Evolutionary conservation across 352 stramenopile genomes (phyloP).

Genomic region (Globisporangium viniferum): DNA sequence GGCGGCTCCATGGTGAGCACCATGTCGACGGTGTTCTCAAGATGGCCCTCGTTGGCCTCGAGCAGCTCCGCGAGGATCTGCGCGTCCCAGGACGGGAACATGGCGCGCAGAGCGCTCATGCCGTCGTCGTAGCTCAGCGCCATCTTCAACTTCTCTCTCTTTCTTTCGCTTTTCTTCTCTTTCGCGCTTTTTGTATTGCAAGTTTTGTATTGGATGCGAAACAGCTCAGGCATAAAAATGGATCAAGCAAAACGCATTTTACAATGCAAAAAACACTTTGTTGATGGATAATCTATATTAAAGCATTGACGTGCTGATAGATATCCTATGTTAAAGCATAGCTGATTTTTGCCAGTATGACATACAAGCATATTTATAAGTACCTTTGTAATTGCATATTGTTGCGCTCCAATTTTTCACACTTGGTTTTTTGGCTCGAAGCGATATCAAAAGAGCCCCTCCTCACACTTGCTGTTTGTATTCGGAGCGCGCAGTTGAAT

Average conservation of each 20-base stretch:
- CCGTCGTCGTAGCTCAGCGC: conserved; percentile 55
- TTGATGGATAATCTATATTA: not conserved
- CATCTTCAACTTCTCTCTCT: conserved; percentile 34
- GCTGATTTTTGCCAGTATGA: not conserved
- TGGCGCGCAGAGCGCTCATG: conserved; percentile 56
- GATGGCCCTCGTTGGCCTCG: conserved; percentile 55
- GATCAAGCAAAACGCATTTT: not conserved
- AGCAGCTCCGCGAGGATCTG: conserved; percentile 59
- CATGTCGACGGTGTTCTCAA: conserved; percentile 76
- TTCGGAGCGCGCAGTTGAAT: not conserved
- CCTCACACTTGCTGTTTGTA: not conserved
- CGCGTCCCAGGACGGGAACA: conserved; percentile 78
- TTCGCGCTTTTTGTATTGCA: not conserved
- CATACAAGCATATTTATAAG: not conserved
- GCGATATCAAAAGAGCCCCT: conserved; percentile 1
- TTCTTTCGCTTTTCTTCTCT: not conserved
- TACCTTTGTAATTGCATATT: conserved; percentile 8
- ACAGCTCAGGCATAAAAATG: not conserved
- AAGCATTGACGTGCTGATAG: not conserved
- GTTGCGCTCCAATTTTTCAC: not conserved
- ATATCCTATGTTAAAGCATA: not conserved
- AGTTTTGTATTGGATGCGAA: conserved; percentile 1
- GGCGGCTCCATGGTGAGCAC: conserved; percentile 65
- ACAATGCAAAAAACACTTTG: too few species aligned
- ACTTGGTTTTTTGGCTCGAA: not conserved